phyloP scores from a whole-genome alignment of 306 rosid genomes.

The Prunus mume region DNA sequence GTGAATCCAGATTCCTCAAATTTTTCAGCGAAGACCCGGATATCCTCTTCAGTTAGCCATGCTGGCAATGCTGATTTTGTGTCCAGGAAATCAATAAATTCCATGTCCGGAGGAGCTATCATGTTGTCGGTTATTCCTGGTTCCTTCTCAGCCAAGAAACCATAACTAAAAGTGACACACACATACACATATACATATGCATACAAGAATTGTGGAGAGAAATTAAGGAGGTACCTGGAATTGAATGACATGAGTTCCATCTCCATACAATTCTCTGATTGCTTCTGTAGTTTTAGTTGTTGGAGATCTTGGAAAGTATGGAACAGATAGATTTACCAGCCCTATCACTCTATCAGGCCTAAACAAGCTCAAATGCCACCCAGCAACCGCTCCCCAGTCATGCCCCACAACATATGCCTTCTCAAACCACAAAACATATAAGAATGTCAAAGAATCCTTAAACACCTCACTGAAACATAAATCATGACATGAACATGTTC shows the following conservation, averaged over 20 bases:
- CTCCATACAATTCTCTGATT: slow-evolving; percentile 38
- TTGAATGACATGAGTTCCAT: slow-evolving; percentile 51
- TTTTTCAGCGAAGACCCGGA: slow-evolving; percentile 60
- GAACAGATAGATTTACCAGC: slow-evolving; percentile 48
- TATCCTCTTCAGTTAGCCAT: slow-evolving; percentile 74
- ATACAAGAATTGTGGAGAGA: not conserved
- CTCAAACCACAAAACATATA: not conserved
- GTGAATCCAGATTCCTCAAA: slow-evolving; percentile 80
- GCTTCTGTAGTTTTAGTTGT: slow-evolving; percentile 35
- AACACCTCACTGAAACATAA: not conserved
- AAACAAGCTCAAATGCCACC: slow-evolving; percentile 57
- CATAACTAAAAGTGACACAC: not conserved
- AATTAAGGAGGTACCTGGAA: slow-evolving; percentile 49
- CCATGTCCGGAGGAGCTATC: slow-evolving; percentile 61
- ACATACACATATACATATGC: not conserved
- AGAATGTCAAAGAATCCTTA: not conserved
- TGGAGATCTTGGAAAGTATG: slow-evolving; percentile 54
- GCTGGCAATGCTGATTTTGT: slow-evolving; percentile 59
- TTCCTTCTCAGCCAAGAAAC: slow-evolving; percentile 43
- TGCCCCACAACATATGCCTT: slow-evolving; percentile 65
- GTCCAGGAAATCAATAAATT: slow-evolving; percentile 60
- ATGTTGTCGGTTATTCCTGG: slow-evolving; percentile 41
- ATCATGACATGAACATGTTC: not conserved
- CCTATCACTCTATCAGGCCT: slow-evolving; percentile 72
- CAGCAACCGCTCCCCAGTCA: slow-evolving; percentile 62